Base-by-base conservation (phyloP, 208 protist genomes). In the Acanthamoeba healyi region DNA sequence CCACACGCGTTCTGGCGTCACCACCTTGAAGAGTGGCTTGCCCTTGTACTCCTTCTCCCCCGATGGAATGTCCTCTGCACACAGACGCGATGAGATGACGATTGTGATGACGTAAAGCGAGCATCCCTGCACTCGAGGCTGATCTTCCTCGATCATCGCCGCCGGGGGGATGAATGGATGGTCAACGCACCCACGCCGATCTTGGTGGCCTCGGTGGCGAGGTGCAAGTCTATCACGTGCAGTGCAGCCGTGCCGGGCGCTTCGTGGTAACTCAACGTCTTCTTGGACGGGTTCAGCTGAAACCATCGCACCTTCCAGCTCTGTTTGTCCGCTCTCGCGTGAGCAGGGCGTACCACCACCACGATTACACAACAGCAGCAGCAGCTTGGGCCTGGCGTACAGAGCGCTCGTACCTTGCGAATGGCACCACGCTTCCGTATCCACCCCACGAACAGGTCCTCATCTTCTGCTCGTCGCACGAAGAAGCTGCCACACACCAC, bases 251-350 rank as follows among this genome's bases (percentile, higher is more conserved):
- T 34, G 36, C 70, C 70, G 29, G 70, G 70, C 22, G 36, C 70
- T 19, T 79, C 70, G 38, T 79, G 70, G 24, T 79, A 79, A 36
- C 70, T 79, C 70, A 79, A 44, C 36, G 32, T 38, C 70, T 79
- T 79, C 70, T 79, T 79, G 10, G 32, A 26, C 38, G 70, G 36
- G 36, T 79, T 79, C 36, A 79, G 29, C 38, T 79, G 70, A 34
- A 79, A 79, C 70, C 70, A 79, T 44, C 70, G 70, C 70, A 79
- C 70, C 38, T 79, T 79, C 70, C 70, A 79, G 70, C 36, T 79
- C 70, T 79, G 36, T 58, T 4, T 49, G 44, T 49, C 12, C 44
- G 44, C 44, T 4, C 44, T n/a, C n/a, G n/a, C n/a, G n/a, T n/a
- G n/a, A n/a, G n/a, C n/a, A n/a, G n/a, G n/a, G n/a, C n/a, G n/a